These are phyloP conservation scores for Whalleya microplaca DNA, from an alignment of 2,329 filamentous ascomycete species.

Conservation along the genomic window DNA sequence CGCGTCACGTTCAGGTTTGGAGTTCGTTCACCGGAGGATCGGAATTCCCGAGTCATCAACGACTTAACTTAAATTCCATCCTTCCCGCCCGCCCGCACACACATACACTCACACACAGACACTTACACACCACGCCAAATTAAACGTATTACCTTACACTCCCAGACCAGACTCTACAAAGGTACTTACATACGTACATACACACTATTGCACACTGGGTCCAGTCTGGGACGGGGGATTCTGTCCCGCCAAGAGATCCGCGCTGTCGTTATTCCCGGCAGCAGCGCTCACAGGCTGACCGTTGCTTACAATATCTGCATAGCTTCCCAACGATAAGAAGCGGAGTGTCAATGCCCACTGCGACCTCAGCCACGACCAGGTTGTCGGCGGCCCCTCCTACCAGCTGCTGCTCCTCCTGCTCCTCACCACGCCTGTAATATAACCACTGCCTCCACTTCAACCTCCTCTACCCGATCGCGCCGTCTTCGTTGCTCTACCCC, in stretches of 20 bases:
- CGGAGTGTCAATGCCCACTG: constrained; percentile 28
- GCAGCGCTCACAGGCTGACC: not conserved
- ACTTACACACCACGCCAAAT: too few species aligned
- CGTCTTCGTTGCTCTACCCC: not conserved
- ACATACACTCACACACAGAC: not conserved
- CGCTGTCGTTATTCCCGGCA: not conserved
- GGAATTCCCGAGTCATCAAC: not conserved
- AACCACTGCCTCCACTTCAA: constrained; percentile 11
- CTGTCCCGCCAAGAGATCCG: not conserved
- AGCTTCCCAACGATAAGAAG: constrained; percentile 11
- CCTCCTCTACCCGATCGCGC: not conserved
- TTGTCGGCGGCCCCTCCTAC: constrained; percentile 28
- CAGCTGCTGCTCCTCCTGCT: not conserved
- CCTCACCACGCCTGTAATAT: not conserved
- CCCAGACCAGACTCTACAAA: too few species aligned
- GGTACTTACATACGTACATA: not conserved
- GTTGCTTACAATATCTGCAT: not conserved
- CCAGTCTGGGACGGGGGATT: not conserved
- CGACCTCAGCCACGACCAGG: constrained; percentile 16
- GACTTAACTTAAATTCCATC: not conserved
- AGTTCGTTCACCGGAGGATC: not conserved
- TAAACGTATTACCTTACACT: too few species aligned
- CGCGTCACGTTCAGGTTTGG: not conserved
- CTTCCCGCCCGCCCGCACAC: not conserved
- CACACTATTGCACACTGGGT: too few species aligned